A percentile compares a stretch with the other conserved stretches of the same genome.
phyloP scores from a whole-genome alignment of 768 basidiomycete genomes.

The Suillus decipiens region DNA sequence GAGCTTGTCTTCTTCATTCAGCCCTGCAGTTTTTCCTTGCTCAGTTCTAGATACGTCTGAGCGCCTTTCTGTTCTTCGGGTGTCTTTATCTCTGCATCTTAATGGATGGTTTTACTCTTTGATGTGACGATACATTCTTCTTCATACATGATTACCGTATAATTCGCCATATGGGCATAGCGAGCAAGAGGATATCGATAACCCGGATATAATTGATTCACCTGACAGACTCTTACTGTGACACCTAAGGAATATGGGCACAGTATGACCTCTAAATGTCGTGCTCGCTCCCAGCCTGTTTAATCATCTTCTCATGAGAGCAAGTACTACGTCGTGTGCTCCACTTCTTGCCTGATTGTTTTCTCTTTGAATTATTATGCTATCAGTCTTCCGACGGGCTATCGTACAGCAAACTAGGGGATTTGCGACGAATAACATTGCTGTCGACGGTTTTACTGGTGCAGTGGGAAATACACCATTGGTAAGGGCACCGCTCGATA shows the following conservation, averaged over 20 bases:
- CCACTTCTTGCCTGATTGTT: not conserved
- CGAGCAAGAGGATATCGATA: not conserved
- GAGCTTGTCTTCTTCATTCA: slow-evolving; percentile 19
- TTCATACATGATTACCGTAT: slow-evolving; percentile 6
- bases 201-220: not conserved
- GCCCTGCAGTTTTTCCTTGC: slow-evolving; percentile 29
- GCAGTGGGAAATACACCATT: slow-evolving; percentile 94
- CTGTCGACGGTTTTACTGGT: slow-evolving; percentile 79
- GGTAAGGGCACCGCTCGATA: slow-evolving; percentile 43
- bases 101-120: slow-evolving; percentile 5
- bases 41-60: slow-evolving; percentile 8
- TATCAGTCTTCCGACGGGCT: slow-evolving; percentile 37
- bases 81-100: slow-evolving; percentile 4
- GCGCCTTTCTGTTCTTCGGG: slow-evolving; percentile 2
- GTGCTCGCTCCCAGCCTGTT: not conserved
- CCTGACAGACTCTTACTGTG: not conserved
- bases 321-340: not conserved
- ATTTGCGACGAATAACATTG: slow-evolving; percentile 39
- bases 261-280: slow-evolving; percentile 6
- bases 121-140: slow-evolving; percentile 1
- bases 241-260: not conserved
- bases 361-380: slow-evolving; percentile 9
- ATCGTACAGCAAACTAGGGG: slow-evolving; percentile 29
- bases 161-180: slow-evolving; percentile 4
- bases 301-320: not conserved